These are phyloP conservation scores for Zalerion maritima DNA, from an alignment of 495 filamentous ascomycete species.

Conservation along the genomic window DNA sequence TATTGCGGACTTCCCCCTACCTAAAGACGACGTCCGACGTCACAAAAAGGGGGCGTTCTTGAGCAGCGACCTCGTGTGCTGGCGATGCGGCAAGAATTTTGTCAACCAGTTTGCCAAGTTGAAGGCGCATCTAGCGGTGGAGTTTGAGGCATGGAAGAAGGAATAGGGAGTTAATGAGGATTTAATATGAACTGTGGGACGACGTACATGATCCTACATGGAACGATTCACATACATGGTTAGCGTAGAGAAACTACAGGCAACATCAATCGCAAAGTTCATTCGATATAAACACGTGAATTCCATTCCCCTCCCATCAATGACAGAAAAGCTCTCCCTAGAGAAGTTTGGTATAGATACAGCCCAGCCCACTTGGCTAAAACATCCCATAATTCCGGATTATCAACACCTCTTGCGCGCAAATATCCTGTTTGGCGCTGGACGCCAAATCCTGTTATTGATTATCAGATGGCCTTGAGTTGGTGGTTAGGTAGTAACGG, in stretches of 20 bases:
- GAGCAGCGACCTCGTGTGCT: slow-evolving; percentile 54
- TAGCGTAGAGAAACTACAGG: slow-evolving; percentile 10
- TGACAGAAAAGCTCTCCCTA: not conserved
- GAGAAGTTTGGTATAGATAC: no score
- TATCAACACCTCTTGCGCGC: no score
- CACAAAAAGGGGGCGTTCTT: slow-evolving; percentile 43
- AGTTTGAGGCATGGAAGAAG: slow-evolving; percentile 71
- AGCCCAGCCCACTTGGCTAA: no score
- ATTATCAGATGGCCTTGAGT: no score
- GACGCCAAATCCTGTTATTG: no score
- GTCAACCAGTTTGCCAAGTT: slow-evolving; percentile 54
- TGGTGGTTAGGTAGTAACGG: no score
- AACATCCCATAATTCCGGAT: no score
- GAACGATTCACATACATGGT: slow-evolving; percentile 1
- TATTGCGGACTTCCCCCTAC: slow-evolving; percentile 69
- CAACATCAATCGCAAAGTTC: slow-evolving; percentile 1
- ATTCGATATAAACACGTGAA: slow-evolving; percentile 3
- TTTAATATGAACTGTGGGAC: slow-evolving; percentile 12
- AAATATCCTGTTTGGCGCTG: no score
- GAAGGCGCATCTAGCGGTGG: slow-evolving; percentile 65
- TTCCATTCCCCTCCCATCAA: slow-evolving; percentile 1
- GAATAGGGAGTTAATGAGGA: slow-evolving; percentile 38
- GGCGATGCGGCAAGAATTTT: slow-evolving; percentile 70
- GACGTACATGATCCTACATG: slow-evolving; percentile 1
- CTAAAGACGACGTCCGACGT: slow-evolving; percentile 41